A percentile compares a stretch with the other conserved stretches of the same genome.
Conservation (phyloP, 2,329 filamentous ascomycete species). For the Tolypocladium nubicola region DNA sequence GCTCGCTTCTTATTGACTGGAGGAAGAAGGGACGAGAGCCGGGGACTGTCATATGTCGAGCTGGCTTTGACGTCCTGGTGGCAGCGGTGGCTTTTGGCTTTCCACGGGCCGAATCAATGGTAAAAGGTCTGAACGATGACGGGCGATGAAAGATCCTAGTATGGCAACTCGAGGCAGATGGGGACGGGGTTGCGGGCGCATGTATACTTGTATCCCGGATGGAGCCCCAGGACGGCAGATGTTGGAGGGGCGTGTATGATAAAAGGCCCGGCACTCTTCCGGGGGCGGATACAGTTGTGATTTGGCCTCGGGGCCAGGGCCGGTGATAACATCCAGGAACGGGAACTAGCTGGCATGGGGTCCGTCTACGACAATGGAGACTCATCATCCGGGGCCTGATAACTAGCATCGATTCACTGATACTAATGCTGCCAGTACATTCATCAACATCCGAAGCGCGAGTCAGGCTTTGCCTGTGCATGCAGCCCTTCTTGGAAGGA, state of each 20-base stretch:
- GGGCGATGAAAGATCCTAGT: background rate
- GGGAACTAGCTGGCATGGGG: slow-evolving; percentile 19
- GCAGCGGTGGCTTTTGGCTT: slow-evolving; percentile 2
- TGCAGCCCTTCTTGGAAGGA: slow-evolving; percentile 40
- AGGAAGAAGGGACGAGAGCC: background rate
- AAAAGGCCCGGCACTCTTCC: slow-evolving; percentile 38
- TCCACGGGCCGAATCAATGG: slow-evolving; percentile 2
- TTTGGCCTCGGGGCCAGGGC: slow-evolving; percentile 16
- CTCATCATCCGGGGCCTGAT: slow-evolving; percentile 4
- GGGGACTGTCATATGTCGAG: background rate
- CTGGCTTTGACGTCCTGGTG: background rate
- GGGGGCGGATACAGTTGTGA: slow-evolving; percentile 26
- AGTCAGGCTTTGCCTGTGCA: slow-evolving; percentile 19
- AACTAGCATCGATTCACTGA: slow-evolving; percentile 5
- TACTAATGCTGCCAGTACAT: background rate
- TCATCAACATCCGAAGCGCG: background rate
- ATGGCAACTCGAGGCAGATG: slow-evolving; percentile 4
- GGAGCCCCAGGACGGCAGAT: slow-evolving; percentile 32
- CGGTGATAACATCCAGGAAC: slow-evolving; percentile 27
- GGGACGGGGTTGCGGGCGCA: slow-evolving; percentile 29
- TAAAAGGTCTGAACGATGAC: background rate
- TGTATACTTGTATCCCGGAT: slow-evolving; percentile 33
- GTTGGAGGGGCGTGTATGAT: slow-evolving; percentile 37
- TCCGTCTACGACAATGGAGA: background rate
- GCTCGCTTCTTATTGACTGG: background rate